Conservation (phyloP, 2,329 filamentous ascomycete genomes). For the Purpureocillium takamizusanense region DNA sequence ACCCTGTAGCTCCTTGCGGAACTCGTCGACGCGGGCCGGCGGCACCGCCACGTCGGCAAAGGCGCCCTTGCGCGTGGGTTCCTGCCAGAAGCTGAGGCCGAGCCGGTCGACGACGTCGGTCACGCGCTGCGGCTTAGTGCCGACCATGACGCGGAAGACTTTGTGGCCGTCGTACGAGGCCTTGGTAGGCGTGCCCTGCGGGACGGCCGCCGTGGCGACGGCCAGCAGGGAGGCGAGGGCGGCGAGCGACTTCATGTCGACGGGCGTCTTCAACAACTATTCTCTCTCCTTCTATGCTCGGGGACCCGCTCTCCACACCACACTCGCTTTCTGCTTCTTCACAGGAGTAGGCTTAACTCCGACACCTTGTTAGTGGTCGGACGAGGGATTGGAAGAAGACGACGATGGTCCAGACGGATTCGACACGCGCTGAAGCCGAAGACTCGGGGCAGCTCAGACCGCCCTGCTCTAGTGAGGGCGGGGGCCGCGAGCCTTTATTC, state of each 20-base stretch:
- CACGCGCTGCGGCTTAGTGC: slow-evolving; percentile 20
- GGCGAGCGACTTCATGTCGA: slow-evolving; percentile 10
- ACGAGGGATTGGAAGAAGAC: too few species aligned
- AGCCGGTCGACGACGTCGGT: slow-evolving; percentile 23
- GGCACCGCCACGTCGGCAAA: slow-evolving; percentile 32
- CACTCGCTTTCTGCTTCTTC: too few species aligned
- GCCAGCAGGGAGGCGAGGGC: slow-evolving; percentile 9
- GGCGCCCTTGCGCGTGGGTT: slow-evolving; percentile 18
- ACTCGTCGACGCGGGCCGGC: slow-evolving; percentile 21
- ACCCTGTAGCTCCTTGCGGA: slow-evolving; percentile 19
- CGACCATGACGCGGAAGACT: slow-evolving; percentile 31
- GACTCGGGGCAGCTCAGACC: too few species aligned
- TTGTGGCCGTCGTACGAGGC: slow-evolving; percentile 35
- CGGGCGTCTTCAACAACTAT: too few species aligned
- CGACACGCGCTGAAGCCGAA: too few species aligned
- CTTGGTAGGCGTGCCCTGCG: slow-evolving; percentile 3
- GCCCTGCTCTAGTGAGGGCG: too few species aligned
- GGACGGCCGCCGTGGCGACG: slow-evolving; percentile 6
- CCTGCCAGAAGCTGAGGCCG: slow-evolving; percentile 27
- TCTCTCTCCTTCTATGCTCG: too few species aligned
- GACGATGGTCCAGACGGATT: too few species aligned
- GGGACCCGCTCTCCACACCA: too few species aligned
- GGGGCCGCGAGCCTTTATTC: too few species aligned
- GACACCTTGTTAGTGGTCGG: too few species aligned
- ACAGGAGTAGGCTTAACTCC: too few species aligned